Conservation (phyloP, 345 rosid genomes). For the Microcos paniculata region DNA sequence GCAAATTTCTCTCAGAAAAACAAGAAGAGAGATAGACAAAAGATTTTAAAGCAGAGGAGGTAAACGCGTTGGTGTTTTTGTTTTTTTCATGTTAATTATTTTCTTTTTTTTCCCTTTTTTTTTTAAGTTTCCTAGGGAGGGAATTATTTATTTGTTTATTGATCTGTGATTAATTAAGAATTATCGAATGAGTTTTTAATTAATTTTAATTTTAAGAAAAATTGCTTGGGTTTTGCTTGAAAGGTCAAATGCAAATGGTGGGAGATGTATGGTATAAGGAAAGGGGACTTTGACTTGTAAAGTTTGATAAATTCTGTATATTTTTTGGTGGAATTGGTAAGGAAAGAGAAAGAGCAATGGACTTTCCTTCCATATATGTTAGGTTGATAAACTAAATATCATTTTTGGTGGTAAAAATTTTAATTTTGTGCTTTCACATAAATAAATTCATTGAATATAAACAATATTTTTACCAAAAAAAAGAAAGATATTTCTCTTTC, state of each 20-base stretch:
- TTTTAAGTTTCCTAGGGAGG: no score
- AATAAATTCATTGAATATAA: background rate
- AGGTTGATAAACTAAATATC: background rate
- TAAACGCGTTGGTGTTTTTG: slow-evolving; percentile 14
- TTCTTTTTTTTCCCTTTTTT: background rate
- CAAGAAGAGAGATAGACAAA: background rate
- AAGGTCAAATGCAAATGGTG: background rate
- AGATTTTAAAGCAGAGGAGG: slow-evolving; percentile 14
- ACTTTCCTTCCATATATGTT: no score
- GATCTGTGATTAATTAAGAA: background rate
- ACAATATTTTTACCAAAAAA: no score
- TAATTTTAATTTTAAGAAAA: background rate
- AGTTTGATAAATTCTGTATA: background rate
- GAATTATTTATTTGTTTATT: background rate
- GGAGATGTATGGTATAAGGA: background rate
- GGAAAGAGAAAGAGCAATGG: no score
- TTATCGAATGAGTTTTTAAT: background rate
- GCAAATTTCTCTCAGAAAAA: background rate
- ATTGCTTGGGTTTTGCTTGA: background rate
- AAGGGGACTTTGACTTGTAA: slow-evolving; percentile 2
- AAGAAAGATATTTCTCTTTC: no score
- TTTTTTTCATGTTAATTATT: background rate
- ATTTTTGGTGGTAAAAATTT: no score
- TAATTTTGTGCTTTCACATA: no score
- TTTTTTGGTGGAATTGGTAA: background rate